phyloP scores from a whole-genome alignment of 2,329 filamentous ascomycete species.

The Paecilomyces sp. region DNA sequence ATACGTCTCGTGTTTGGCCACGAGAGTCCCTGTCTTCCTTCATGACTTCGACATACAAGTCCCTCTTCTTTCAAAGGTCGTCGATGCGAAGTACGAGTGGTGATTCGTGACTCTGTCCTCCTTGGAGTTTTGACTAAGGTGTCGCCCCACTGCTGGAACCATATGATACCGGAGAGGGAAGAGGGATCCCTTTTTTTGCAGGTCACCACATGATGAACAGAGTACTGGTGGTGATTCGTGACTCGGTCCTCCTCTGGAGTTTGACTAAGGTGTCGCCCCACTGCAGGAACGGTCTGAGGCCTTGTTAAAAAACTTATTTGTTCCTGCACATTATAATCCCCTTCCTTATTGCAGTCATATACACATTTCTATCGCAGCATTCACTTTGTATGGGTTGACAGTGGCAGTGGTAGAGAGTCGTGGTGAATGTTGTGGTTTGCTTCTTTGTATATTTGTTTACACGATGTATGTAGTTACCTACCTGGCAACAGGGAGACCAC shows the following conservation, averaged over 20 bases:
- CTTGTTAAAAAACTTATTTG: no score
- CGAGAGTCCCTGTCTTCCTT: not conserved
- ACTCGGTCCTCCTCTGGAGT: no score
- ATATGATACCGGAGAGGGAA: not conserved
- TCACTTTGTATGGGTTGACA: not conserved
- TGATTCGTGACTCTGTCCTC: not conserved
- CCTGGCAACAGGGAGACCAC: not conserved
- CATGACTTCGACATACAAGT: not conserved
- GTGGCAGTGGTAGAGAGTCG: not conserved
- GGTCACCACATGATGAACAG: no score
- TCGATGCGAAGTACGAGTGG: not conserved
- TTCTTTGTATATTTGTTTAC: not conserved
- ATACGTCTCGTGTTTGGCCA: not conserved
- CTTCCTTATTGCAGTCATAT: not conserved
- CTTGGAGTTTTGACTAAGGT: not conserved
- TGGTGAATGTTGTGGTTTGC: not conserved
- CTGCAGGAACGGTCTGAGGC: no score
- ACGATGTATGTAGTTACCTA: no score
- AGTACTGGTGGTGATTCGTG: no score
- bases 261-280: no score
- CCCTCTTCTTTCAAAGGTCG: not conserved
- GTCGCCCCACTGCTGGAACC: not conserved
- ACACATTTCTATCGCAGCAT: not conserved
- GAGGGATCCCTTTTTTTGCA: not conserved
- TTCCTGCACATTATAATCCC: not conserved